Evolutionary conservation across 495 filamentous ascomycete genomes (phyloP), one percentile per base, ranked within the genome.

Genomic region (Penicillium riverlandense): DNA sequence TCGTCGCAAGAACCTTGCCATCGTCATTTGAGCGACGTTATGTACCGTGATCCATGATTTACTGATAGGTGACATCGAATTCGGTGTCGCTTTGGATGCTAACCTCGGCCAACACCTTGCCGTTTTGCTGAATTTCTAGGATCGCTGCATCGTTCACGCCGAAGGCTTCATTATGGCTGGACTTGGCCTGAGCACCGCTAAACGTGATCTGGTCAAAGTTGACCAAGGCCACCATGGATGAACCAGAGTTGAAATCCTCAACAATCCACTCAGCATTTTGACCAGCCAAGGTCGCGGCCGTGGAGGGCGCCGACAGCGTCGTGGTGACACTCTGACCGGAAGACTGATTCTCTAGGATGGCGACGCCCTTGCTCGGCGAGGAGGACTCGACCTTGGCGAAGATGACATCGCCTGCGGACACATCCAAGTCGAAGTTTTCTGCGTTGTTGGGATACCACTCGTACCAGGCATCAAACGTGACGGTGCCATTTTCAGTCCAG

Each of bases 251-350:
- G 49, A 77, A 83, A 43, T 83, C 79, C 65, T 84, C 80, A 27
- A 84, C 75, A 43, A 84, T 82, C 80, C 78, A 84, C 45, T 84
- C 80, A 11, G 74, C 79, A 49, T 83, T 82, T 40, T 63, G 51
- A 29, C 63, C 61, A 40, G 57, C 63, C 31, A 73, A 54, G 6
- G 61, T 70, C 14, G 67, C 63, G 13, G 45, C 43, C 5, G 59
- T 32, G 1, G 57, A 54, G 10, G 65, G 63, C 3, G 65, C 68
- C 6, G 55, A 62, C 35, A 83, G 66, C 2, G 65, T 70, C 55
- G 79, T 66, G 28, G 69, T 69, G 14, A 78, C 79, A 7, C 44
- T 69, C 49, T 76, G 46, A n/a, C 79, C 78, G 7, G 71, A 78
- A 1, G 66, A 70, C 37, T 59, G 44, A 53, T 85, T 84, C 46